These are phyloP conservation scores for Tricladium varicosporioides DNA, from an alignment of 2,329 filamentous ascomycete genomes.

Conservation along the genomic window DNA sequence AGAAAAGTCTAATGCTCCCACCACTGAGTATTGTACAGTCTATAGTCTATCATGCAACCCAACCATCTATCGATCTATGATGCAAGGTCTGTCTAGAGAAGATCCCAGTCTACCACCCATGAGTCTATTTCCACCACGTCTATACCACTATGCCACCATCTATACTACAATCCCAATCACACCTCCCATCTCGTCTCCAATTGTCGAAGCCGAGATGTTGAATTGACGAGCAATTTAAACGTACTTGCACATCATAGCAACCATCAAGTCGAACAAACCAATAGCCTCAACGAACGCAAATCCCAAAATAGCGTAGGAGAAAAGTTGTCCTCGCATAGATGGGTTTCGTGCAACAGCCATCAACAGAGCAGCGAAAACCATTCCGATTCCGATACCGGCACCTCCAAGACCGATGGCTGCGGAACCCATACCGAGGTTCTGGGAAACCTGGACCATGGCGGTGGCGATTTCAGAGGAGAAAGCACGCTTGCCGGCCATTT, in stretches of 20 bases:
- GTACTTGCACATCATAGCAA: slow-evolving; percentile 93
- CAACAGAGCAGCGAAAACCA: slow-evolving; percentile 88
- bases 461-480: slow-evolving; percentile 88
- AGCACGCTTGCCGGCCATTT: slow-evolving; percentile 57
- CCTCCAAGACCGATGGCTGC: slow-evolving; percentile 90
- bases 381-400: slow-evolving; percentile 93
- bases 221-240: slow-evolving; percentile 42
- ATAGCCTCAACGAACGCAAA: slow-evolving; percentile 95
- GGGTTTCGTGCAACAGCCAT: slow-evolving; percentile 92
- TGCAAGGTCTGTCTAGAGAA: neutral
- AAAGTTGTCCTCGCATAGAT: slow-evolving; percentile 90
- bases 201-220: neutral
- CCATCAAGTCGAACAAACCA: slow-evolving; percentile 85
- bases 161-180: neutral
- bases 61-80: slow-evolving; percentile 5
- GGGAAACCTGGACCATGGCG: slow-evolving; percentile 86
- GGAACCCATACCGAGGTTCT: slow-evolving; percentile 86
- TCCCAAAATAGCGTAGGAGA: slow-evolving; percentile 93
- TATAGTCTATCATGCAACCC: neutral
- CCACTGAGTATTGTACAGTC: slow-evolving; percentile 6
- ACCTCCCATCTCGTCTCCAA: neutral
- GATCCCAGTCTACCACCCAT: neutral
- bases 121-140: neutral
- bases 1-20: neutral
- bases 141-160: neutral